Base-by-base conservation (phyloP, 1,284 basidiomycete species). In the Fomitopsis betulina region DNA sequence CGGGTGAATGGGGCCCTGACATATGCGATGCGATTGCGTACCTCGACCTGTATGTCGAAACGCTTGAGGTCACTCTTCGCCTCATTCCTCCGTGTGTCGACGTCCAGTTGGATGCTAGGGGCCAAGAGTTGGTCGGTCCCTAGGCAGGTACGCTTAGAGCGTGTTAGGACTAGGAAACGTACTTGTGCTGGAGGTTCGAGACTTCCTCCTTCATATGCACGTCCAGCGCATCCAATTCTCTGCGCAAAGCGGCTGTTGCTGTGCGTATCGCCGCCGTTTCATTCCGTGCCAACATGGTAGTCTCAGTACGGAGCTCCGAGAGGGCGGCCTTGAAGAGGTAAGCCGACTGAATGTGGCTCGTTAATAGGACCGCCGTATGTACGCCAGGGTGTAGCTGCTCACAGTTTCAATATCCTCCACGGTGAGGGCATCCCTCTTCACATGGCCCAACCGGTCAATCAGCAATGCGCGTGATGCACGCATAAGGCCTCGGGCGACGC, bases 121-220 rank as follows among this genome's bases (percentile, higher is more conserved):
- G 25, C 27, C 37, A 39, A 39, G 37, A 19, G 56, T 49, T 33
- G 25, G 7, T n/a, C 23, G 15, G 13, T 43, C 25, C 55, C 7
- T 19, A 19, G n/a, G 8, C 43, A 33, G 17, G 27, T 25, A n/a
- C 40, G 55, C 42, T 53, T 17, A 12, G 55, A 37, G 42, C 25
- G 55, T 13, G 23, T 32, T 40, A 21, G 10, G 3, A 5, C 39
- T 23, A 27, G n/a, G 23, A 17, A 13, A 82, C 86, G 63, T 66
- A 94, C 91, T 98, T 95, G 69, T 98, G 95, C 74, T 94, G 95
- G 67, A 99, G 77, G 38, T 84, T 89, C 25, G 83, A 85, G 43
- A 99, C 77, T 67, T 97, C 94, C 72, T 98, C 94, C 73, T 96
- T 96, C 86, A 99, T 91, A 74, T 92, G 95, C 55, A 92, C 88